phyloP scores from a whole-genome alignment of 1,284 basidiomycete species.

The Hortiboletus rubellus region DNA sequence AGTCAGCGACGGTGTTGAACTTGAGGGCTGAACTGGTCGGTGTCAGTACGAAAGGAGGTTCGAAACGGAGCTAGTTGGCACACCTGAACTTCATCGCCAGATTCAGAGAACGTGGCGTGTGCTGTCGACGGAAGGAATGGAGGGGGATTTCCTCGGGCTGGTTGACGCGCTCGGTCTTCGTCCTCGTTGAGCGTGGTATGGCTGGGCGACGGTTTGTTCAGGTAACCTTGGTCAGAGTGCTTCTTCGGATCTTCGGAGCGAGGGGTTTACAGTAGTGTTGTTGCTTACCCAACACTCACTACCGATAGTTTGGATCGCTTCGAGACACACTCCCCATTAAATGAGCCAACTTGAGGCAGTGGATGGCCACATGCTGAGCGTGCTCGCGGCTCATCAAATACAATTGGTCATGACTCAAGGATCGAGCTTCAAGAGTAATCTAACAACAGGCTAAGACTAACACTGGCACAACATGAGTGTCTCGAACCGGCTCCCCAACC shows the following conservation, averaged over 20 bases:
- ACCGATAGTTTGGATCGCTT: no score
- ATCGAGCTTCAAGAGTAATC: no score
- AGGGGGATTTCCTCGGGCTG: constrained; percentile 31
- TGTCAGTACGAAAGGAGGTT: neutral
- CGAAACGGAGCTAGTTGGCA: neutral
- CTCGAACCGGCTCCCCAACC: no score
- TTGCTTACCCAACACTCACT: no score
- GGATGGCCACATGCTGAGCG: no score
- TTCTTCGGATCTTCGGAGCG: constrained; percentile 1
- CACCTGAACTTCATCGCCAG: constrained; percentile 65
- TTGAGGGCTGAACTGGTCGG: constrained; percentile 69
- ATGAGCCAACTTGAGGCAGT: no score
- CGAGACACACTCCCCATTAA: no score
- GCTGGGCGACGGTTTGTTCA: neutral
- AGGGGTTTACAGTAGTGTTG: no score
- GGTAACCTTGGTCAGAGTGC: neutral
- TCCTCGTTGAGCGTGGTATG: constrained; percentile 12
- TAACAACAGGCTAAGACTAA: no score
- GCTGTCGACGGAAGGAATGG: constrained; percentile 11
- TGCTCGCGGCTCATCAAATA: no score
- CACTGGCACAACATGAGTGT: no score
- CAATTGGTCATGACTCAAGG: no score
- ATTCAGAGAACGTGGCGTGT: constrained; percentile 14
- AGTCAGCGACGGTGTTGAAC: constrained; percentile 93
- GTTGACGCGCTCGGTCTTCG: neutral